Evolutionary conservation across 2,329 filamentous ascomycete genomes (phyloP).

Genomic region (Aureobasidium sp.): DNA sequence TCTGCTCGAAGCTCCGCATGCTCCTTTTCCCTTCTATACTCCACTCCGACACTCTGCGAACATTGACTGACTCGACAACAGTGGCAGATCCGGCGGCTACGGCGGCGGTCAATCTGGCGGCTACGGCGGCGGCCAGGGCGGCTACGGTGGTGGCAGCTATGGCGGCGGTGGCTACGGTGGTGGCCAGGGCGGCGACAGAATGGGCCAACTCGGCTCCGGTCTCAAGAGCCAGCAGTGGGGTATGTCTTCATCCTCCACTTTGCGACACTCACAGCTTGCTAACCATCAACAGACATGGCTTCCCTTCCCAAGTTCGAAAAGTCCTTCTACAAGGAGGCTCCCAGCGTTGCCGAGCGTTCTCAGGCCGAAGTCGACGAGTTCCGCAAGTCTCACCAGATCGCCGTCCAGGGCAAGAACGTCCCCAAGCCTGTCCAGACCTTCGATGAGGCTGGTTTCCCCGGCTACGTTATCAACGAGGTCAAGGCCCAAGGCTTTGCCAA

Average conservation of each 20-base stretch:
- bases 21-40: background rate
- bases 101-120: slow-evolving; percentile 24
- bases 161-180: slow-evolving; percentile 34
- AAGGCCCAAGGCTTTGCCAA: slow-evolving; percentile 94
- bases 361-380: slow-evolving; percentile 78
- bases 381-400: slow-evolving; percentile 77
- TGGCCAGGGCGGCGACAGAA: slow-evolving; percentile 71
- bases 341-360: slow-evolving; percentile 67
- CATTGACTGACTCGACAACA: background rate
- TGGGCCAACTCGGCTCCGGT: slow-evolving; percentile 82
- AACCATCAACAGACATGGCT: slow-evolving; percentile 56
- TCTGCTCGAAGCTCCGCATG: slow-evolving; percentile 4
- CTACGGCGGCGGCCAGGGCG: slow-evolving; percentile 23
- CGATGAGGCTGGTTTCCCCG: slow-evolving; percentile 93
- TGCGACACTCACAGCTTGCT: slow-evolving; percentile 22
- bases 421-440: slow-evolving; percentile 95
- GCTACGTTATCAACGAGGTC: slow-evolving; percentile 96
- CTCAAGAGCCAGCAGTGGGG: slow-evolving; percentile 86
- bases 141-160: slow-evolving; percentile 22
- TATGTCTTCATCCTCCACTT: slow-evolving; percentile 41
- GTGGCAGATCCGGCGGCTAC: slow-evolving; percentile 16
- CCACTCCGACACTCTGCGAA: background rate
- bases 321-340: slow-evolving; percentile 96
- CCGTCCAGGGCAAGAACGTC: slow-evolving; percentile 70
- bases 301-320: slow-evolving; percentile 95